Base-by-base conservation (phyloP, 306 rosid genomes). In the Casuarina cunninghamiana region DNA sequence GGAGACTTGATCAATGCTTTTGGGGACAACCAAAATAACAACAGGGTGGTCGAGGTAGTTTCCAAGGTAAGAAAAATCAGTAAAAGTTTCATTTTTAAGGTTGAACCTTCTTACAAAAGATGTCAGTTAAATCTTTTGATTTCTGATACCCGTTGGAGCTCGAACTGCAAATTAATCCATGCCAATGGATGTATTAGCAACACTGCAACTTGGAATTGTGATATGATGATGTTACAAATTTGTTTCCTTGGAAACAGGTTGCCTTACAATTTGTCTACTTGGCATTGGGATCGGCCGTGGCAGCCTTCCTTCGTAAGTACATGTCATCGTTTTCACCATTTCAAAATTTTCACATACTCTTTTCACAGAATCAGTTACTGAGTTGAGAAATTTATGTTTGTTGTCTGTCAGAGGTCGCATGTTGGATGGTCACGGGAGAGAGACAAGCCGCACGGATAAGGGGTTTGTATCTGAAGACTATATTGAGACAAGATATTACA, bases 221-320 rank as follows among this genome's bases (percentile, higher is more conserved):
- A 26, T 39, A 39, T 66, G 71, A 16, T 2, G 48, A 35, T 46
- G 58, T 26, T 60, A 39, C n/a, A 68, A n/a, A 61, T 43, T 41
- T 45, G 1, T 4, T 7, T 26, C 57, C 75, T 75, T 26, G 73
- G 13, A 15, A 68, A 69, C 16, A 83, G 89, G 83, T 86, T 9
- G 43, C 79, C 75, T 79, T 86, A 41, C 81, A 78, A 80, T 86
- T 66, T 78, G 85, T 86, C 53, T 86, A 86, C 55, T 76, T 83
- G 72, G 86, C 79, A 13, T 7, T 77, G 53, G 89, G 49, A 60
- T 87, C 38, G 75, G 61, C 2, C 73, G 41, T 7, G 79, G 32
- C 83, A 4, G 87, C 89, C 44, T 80, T 61, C 67, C 74, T 83
- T 3, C 89, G 89, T 80, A 77, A 80, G 61, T 10, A 39, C 32